Base-by-base conservation (phyloP, 1,284 basidiomycete species). In the Puccinia novopanici region DNA sequence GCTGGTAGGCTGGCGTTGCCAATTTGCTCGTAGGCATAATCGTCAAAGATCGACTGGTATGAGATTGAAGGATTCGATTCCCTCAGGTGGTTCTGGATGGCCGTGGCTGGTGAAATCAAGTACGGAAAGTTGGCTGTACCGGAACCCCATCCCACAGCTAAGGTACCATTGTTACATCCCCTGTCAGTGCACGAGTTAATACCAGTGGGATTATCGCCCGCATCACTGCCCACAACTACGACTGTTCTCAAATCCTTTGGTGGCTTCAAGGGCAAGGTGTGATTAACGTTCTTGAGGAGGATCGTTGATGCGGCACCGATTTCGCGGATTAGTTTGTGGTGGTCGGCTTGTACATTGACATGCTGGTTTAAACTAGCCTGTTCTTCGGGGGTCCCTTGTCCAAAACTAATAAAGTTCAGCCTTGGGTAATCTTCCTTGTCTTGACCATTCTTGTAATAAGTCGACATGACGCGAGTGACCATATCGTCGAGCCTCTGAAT, bases 281-380 rank as follows among this genome's bases (percentile, higher is more conserved):
- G 79, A 70, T 80, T 68, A 13, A 37, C 75, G 82, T 84, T 84
- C 74, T 84, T 84, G 75, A 84, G 77, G 30, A 84, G 71, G 19
- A 83, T 82, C 48, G 84, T 82, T 22, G 82, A 82, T 24, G 83
- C 84, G 17, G 59, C 80, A 9, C 83, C 84, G 34, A 84, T 82
- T 63, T 83, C 67, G 34, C 82, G 75, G 30, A 84, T 83, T 68
- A 84, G 65, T 75, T 83, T 67, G 68, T 82, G 79, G 40, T 84
- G 84, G 54, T 84, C 81, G 3, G 73, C 72, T 30, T 82, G 82
- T 10, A 84, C 84, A 54, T 84, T 84, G 80, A 75, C 55, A 59
- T 80, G 77, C 45, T 72, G 24, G 42, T 80, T 73, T n/a, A 52
- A 70, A 22, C 42, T 59, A n/a, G 24, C 70, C 48, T 73, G 77